Conservation (phyloP, 805 yeast genomes). For the Candida taoyuanica region DNA sequence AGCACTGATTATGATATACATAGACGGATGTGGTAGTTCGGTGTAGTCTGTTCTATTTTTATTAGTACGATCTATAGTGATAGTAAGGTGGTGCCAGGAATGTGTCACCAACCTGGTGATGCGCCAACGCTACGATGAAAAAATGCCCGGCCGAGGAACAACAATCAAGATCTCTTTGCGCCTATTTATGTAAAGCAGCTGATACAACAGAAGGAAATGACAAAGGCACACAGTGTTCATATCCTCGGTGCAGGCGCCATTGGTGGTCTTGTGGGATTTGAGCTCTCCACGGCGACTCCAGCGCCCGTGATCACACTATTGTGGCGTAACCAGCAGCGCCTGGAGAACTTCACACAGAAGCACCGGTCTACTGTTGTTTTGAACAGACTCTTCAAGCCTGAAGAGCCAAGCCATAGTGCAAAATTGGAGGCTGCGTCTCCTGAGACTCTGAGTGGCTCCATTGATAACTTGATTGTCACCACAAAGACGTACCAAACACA, state of each 20-base stretch:
- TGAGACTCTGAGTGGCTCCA: constrained; percentile 25
- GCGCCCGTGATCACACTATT: constrained; percentile 20
- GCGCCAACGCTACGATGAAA: too few species aligned
- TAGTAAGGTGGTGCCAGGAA: too few species aligned
- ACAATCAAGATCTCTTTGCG: too few species aligned
- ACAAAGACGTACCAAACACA: constrained; percentile 78
- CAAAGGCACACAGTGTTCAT: constrained; percentile 12
- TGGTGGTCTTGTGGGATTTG: constrained; percentile 26
- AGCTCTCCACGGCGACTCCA: constrained; percentile 18
- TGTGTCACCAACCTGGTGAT: too few species aligned
- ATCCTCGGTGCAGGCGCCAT: constrained; percentile 28
- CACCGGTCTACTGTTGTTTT: constrained; percentile 17
- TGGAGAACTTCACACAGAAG: constrained; percentile 15
- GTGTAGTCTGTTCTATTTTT: too few species aligned
- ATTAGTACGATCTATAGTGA: not conserved
- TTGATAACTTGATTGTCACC: constrained; percentile 61
- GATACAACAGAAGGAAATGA: too few species aligned
- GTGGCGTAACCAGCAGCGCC: constrained; percentile 21
- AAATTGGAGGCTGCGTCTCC: constrained; percentile 13
- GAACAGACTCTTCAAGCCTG: constrained; percentile 21
- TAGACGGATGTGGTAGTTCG: not conserved
- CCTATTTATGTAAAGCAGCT: too few species aligned
- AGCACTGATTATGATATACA: constrained; percentile 10
- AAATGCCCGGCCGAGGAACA: too few species aligned
- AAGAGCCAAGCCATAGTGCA: constrained; percentile 7